Evolutionary conservation across 805 yeast species (phyloP), one percentile per base, ranked within the genome.

Genomic region (Zygotorulaspora florentina): DNA sequence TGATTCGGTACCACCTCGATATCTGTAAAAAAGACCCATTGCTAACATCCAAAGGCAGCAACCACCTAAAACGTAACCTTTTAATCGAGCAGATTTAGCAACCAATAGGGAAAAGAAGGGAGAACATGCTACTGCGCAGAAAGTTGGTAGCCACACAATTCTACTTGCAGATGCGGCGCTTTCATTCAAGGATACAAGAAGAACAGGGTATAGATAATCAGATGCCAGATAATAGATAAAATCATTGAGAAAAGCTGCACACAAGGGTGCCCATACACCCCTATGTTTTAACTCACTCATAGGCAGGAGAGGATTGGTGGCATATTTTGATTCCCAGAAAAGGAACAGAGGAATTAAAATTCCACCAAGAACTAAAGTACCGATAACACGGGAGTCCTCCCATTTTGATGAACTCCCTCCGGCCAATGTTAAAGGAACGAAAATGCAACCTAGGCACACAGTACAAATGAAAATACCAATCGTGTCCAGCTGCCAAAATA

Each of bases 401-500:
- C 95, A 85, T 42, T 71, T 69, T 2, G 68, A 52, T 1, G 58
- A 37, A 29, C 65, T 58, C 50, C 89, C 89, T 52, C 87, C 91
- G 11, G 90, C 90, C 26, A 86, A 64, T 8, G 93, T 85, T 53
- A 86, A 72, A 16, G 95, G 93, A 20, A 80, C 81, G 48, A 86
- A 69, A 36, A 86, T 70, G 53, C 83, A 75, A 36, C 87, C 88
- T 18, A 85, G 68, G 2, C 74, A 71, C 18, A 76, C 75, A 42
- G 76, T 71, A 53, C 84, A 58, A 16, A 83, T 63, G 13, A 81
- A 55, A 28, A 81, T 64, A 36, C 93, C 95, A 43, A 81, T 61
- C 11, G 82, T 64, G 60, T 86, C 95, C 38, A 83, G 58, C 55
- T 77, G 74, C 85, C 86, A 81, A 64, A 80, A 81, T 35, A 75